Evolutionary conservation across 257 asterid species (phyloP), one percentile per base, ranked within the genome.

Genomic region (Solanum microdontum): DNA sequence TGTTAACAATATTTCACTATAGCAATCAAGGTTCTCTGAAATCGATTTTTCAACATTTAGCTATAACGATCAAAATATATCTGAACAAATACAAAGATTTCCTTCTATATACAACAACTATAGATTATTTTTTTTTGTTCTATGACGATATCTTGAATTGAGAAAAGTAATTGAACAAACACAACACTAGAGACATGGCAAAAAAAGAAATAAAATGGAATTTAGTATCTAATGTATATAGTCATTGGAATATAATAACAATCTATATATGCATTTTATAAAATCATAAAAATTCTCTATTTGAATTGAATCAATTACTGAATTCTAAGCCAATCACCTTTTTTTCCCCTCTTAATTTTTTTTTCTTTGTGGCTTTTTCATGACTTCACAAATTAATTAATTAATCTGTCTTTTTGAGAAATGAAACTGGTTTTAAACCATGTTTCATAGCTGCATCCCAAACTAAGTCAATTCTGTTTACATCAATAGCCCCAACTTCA

Each of bases 401-500:
- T 80, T 85, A n/a, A 69, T 79, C 85, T 60, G 64, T 15, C 77
- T 87, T 87, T 24, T 33, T 76, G 51, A 43, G 70, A 75, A 60
- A 83, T 40, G 93, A 90, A 6, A 90, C 90, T 4, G 96, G 95
- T 90, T 90, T 94, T 15, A 94, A 48, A 2, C 98, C 98, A 88
- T 91, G 96, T 70, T 90, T 94, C 87, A 92, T 1, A 70, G 98
- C 98, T 88, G 98, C 94, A 55, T 90, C 89, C 96, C 98, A 94
- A 43, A 93, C 98, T 8, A 90, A 14, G 33, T 94, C 98, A 62
- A 94, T 94, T 75, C 92, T 84, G 39, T 93, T 91, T 4, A 93
- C 93, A 19, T 94, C 95, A 36, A 94, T 91, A 2, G 98, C 95
- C 62, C 96, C 98, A 8, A 93, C 98, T 84, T 94, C 98, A 85